phyloP scores from a whole-genome alignment of 2,329 filamentous ascomycete species.

The Clonostachys chloroleuca region DNA sequence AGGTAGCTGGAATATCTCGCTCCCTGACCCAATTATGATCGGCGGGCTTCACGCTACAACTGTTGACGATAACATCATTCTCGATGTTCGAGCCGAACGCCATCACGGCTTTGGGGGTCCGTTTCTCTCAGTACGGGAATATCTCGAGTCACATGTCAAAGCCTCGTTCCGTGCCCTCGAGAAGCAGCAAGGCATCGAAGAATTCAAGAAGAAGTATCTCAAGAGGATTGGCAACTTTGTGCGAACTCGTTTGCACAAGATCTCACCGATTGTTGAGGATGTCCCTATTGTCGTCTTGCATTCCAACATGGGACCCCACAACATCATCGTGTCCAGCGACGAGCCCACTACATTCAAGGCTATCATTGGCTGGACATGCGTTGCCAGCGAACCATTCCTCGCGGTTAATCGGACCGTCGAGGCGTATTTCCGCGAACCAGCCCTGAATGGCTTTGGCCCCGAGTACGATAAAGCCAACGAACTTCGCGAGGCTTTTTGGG shows the following conservation, averaged over 20 bases:
- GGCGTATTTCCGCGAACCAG: conserved; percentile 6
- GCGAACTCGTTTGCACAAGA: background rate
- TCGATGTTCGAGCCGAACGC: background rate
- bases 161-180: background rate
- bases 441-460: conserved; percentile 3
- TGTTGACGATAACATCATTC: background rate
- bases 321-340: conserved; percentile 6
- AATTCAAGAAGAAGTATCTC: background rate
- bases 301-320: conserved; percentile 8
- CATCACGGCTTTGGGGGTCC: background rate
- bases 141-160: background rate
- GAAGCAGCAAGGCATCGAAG: background rate
- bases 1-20: background rate
- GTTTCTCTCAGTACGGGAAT: background rate
- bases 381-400: conserved; percentile 7
- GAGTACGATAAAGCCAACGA: background rate
- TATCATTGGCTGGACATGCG: conserved; percentile 9
- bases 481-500: background rate
- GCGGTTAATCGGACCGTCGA: conserved; percentile 4
- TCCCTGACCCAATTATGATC: background rate
- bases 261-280: conserved; percentile 8
- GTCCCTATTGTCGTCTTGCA: conserved; percentile 8
- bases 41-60: background rate
- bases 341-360: conserved; percentile 5
- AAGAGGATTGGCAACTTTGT: background rate